Conservation (phyloP, 2,329 filamentous ascomycete species). For the Aspergillus hortae region DNA sequence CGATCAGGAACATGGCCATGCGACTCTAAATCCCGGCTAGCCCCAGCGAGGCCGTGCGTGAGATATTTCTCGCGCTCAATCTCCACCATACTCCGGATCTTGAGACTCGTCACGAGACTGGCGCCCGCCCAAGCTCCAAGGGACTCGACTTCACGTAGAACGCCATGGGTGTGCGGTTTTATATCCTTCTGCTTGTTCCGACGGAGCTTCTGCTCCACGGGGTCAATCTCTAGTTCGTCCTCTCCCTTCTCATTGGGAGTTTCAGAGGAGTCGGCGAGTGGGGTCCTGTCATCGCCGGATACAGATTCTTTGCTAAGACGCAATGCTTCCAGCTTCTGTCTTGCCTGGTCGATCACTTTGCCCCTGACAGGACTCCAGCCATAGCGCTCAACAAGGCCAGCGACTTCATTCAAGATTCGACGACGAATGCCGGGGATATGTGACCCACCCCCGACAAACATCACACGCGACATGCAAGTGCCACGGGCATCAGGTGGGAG, state of each 20-base stretch:
- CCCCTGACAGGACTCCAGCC: conserved; percentile 78
- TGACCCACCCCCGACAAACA: conserved; percentile 80
- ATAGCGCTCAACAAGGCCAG: conserved; percentile 59
- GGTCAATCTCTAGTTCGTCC: conserved; percentile 44
- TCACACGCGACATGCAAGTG: conserved; percentile 80
- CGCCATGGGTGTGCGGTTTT: conserved; percentile 33
- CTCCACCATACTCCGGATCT: conserved; percentile 59
- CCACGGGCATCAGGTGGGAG: conserved; percentile 79
- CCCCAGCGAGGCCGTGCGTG: conserved; percentile 45
- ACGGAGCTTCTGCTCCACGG: conserved; percentile 40
- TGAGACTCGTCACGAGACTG: conserved; percentile 57
- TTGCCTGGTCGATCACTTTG: conserved; percentile 55
- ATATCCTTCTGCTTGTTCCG: conserved; percentile 32
- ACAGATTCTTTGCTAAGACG: conserved; percentile 25
- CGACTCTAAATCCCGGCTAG: conserved; percentile 41
- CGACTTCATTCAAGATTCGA: conserved; percentile 73
- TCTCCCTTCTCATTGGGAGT: conserved; percentile 11
- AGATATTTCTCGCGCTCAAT: conserved; percentile 63
- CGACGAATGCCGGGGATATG: conserved; percentile 74
- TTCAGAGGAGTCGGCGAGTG: conserved; percentile 14
- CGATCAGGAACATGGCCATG: conserved; percentile 33
- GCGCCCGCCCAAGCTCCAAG: conserved; percentile 64
- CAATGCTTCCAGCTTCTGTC: conserved; percentile 43
- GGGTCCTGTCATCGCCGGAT: conserved; percentile 6
- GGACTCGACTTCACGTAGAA: conserved; percentile 55